A percentile compares a stretch with the other conserved stretches of the same genome.
Conservation (phyloP, 768 basidiomycete species). For the Termitomyces sp. region DNA sequence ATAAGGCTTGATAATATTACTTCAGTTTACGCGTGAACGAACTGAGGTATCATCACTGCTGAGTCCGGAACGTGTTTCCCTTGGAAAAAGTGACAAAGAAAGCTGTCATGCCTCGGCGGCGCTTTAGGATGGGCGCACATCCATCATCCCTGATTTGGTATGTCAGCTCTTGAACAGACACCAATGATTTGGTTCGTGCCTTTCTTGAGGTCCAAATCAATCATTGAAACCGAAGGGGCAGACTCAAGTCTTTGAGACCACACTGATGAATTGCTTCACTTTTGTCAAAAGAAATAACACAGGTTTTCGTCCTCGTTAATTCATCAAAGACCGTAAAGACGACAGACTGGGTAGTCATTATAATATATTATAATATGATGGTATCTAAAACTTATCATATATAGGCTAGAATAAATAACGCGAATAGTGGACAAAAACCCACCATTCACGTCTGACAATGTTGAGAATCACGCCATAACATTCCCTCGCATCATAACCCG, state of each 20-base stretch:
- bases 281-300: background rate
- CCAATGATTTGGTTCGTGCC: background rate
- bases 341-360: background rate
- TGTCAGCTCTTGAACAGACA: too few relatives aligned
- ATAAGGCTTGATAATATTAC: too few relatives aligned
- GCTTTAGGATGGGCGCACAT: background rate
- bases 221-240: background rate
- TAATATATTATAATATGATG: background rate
- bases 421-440: background rate
- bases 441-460: background rate
- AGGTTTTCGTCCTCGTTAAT: background rate
- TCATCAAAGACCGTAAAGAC: background rate
- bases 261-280: background rate
- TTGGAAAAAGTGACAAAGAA: too few relatives aligned
- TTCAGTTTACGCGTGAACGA: too few relatives aligned
- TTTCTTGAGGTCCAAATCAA: too few relatives aligned
- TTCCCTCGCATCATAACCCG: background rate
- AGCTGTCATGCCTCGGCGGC: too few relatives aligned
- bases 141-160: background rate
- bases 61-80: too few relatives aligned
- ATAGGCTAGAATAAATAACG: background rate
- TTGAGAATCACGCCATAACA: conserved; percentile 6
- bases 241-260: background rate
- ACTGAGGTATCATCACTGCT: too few relatives aligned
- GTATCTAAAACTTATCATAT: background rate